phyloP scores from a whole-genome alignment of 139 green algal species.

The Marvania coccoides region DNA sequence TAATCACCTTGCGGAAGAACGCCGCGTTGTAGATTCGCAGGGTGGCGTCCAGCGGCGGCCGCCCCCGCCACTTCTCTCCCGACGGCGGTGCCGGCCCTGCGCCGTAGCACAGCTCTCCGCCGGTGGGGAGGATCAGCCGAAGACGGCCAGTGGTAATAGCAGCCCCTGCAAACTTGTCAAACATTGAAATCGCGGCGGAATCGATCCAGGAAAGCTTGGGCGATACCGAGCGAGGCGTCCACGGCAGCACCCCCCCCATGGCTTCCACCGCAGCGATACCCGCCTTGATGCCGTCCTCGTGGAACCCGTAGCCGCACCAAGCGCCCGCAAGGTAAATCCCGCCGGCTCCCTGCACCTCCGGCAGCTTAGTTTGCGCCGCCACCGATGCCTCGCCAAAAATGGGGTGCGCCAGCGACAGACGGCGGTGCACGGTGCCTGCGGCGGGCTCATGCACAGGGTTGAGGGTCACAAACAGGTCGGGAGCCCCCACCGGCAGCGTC shows the following conservation, averaged over 20 bases:
- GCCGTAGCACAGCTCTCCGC: constrained; percentile 65
- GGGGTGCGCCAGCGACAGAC: constrained; percentile 65
- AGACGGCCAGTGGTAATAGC: constrained; percentile 55
- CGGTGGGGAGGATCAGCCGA: constrained; percentile 77
- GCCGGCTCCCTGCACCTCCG: constrained; percentile 36
- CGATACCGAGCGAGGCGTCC: constrained; percentile 35
- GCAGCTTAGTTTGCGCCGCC: constrained; percentile 41
- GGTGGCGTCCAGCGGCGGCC: constrained; percentile 40
- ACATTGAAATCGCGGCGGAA: constrained; percentile 16
- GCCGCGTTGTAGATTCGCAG: constrained; percentile 59
- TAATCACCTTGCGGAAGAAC: constrained; percentile 75
- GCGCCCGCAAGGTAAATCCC: constrained; percentile 61
- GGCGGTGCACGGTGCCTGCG: constrained; percentile 30
- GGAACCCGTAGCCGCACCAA: constrained; percentile 91
- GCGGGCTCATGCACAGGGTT: constrained; percentile 71
- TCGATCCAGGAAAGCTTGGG: constrained; percentile 55
- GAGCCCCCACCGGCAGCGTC: constrained; percentile 56
- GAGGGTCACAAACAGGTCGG: constrained; percentile 85
- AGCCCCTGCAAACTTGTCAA: constrained; percentile 51
- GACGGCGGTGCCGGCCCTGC: neutral
- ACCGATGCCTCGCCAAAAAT: constrained; percentile 61
- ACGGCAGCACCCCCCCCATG: constrained; percentile 44
- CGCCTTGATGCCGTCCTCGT: constrained; percentile 89
- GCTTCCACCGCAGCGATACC: constrained; percentile 50
- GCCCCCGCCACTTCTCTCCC: constrained; percentile 51